Conservation (phyloP, 129 eudicot genomes). For the Kitagawia praeruptora region DNA sequence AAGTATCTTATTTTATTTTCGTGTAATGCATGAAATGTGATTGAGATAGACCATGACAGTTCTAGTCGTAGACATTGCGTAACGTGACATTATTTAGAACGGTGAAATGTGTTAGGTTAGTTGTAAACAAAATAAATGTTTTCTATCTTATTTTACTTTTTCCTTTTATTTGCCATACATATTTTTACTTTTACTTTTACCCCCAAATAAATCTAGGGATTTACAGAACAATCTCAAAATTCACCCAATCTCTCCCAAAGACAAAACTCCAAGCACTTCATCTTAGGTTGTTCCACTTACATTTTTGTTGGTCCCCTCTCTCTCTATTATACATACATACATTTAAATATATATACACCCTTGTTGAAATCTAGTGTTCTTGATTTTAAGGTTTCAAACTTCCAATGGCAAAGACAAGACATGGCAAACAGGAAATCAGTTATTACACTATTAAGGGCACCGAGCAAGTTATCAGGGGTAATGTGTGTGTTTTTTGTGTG, state of each 20-base stretch:
- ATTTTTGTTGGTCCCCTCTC: background rate
- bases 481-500: no score
- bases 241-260: background rate
- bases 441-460: slow-evolving; percentile 63
- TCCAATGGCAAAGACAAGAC: slow-evolving; percentile 15
- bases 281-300: background rate
- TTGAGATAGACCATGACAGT: no score
- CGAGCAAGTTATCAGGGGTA: slow-evolving; percentile 40
- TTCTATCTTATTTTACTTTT: no score
- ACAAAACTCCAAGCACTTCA: background rate
- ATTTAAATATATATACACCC: no score
- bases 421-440: slow-evolving; percentile 8
- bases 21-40: no score
- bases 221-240: background rate
- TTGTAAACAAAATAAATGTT: no score
- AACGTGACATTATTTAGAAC: no score
- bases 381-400: background rate
- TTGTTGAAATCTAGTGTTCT: background rate
- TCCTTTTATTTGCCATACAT: no score
- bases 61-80: no score
- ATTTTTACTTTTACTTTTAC: no score
- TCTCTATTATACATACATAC: background rate
- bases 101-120: no score
- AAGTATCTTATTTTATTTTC: no score
- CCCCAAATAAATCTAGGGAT: background rate